Evolutionary conservation across 768 basidiomycete species (phyloP).

Genomic region (Nidula microcarpa): DNA sequence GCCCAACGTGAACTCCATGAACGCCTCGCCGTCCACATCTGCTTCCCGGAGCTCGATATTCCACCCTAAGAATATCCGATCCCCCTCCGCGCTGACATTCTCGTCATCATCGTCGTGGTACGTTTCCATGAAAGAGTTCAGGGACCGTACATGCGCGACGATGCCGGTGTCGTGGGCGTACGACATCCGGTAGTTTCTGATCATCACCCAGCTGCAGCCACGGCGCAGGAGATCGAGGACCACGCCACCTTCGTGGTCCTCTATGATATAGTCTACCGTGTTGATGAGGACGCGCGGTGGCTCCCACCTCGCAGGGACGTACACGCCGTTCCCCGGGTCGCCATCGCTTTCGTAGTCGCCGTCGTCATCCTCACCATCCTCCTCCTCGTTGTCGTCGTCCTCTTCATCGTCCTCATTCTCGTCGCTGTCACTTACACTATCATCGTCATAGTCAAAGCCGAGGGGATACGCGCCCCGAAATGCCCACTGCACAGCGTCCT

Average conservation of each 20-base stretch:
- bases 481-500: constrained; percentile 24
- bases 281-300: constrained; percentile 42
- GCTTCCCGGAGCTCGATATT: constrained; percentile 49
- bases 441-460: constrained; percentile 4
- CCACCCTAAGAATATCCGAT: constrained; percentile 64
- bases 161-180: constrained; percentile 1
- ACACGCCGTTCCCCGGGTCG: constrained; percentile 20
- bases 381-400: constrained; percentile 19
- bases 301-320: constrained; percentile 49
- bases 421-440: constrained; percentile 10
- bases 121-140: constrained; percentile 8
- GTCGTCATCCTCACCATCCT: constrained; percentile 19
- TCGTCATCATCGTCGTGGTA: constrained; percentile 23
- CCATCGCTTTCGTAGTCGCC: constrained; percentile 27
- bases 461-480: constrained; percentile 7
- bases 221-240: constrained; percentile 9
- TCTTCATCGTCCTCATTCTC: constrained; percentile 8
- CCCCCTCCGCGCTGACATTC: constrained; percentile 15
- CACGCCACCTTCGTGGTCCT: constrained; percentile 17
- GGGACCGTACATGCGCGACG: not conserved
- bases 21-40: constrained; percentile 42
- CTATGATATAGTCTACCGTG: constrained; percentile 12
- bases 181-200: not conserved
- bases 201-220: constrained; percentile 2
- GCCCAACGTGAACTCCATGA: constrained; percentile 35